Conservation (phyloP, 2,329 filamentous ascomycete genomes). For the Cytospora paraplurivora region DNA sequence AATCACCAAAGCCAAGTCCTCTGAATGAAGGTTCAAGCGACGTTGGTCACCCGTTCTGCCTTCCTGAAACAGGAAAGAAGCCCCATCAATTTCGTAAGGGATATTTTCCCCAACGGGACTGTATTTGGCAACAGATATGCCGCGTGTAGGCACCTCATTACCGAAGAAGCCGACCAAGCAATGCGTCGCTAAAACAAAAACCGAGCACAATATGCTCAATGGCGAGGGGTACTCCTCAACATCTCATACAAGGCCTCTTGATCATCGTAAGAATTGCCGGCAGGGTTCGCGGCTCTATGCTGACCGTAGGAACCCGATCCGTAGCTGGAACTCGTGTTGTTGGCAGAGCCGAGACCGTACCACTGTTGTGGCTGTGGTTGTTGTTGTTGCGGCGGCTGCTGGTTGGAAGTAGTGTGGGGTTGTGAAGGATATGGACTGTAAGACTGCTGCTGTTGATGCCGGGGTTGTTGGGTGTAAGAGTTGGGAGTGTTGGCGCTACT, state of each 20-base stretch:
- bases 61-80: background rate
- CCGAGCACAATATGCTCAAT: conserved; percentile 12
- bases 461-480: conserved; percentile 35
- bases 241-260: conserved; percentile 35
- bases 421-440: conserved; percentile 37
- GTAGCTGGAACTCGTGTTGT: conserved; percentile 32
- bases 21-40: background rate
- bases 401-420: conserved; percentile 32
- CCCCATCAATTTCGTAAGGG: background rate
- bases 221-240: conserved; percentile 26
- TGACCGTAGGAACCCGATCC: conserved; percentile 29
- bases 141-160: background rate
- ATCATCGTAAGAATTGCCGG: conserved; percentile 33
- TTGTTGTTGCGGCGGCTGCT: conserved; percentile 34
- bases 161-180: background rate
- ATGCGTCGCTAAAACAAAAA: background rate
- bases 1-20: background rate
- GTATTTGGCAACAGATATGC: background rate
- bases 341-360: conserved; percentile 38
- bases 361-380: conserved; percentile 38
- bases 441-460: conserved; percentile 32
- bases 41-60: background rate
- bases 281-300: conserved; percentile 35
- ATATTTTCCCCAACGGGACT: background rate
- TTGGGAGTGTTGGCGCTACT: conserved; percentile 31